Evolutionary conservation across 1,139 yeast species (phyloP).

Genomic region (Magnusiomyces ingens): DNA sequence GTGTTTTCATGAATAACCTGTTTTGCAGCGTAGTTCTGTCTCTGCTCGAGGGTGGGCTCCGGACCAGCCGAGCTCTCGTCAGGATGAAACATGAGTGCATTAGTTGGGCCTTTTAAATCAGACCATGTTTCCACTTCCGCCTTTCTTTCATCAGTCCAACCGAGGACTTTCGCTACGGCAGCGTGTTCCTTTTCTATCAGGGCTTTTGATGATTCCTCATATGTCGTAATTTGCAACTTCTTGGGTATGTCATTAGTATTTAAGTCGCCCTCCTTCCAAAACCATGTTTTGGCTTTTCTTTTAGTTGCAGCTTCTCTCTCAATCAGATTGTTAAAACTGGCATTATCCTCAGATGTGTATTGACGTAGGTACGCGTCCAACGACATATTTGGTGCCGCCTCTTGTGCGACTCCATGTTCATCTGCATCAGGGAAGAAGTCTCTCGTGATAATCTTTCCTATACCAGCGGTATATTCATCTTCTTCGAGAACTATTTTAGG

Average conservation of each 20-base stretch:
- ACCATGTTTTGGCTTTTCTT: constrained; percentile 24
- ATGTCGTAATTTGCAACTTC: neutral
- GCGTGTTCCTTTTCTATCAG: constrained; percentile 10
- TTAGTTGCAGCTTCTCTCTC: constrained; percentile 21
- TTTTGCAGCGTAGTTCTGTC: constrained; percentile 13
- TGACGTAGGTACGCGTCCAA: constrained; percentile 26
- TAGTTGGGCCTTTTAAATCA: constrained; percentile 16
- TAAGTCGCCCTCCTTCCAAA: constrained; percentile 18
- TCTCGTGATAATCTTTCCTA: constrained; percentile 27
- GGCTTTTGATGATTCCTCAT: constrained; percentile 5
- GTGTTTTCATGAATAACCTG: constrained; percentile 21
- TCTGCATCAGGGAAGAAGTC: constrained; percentile 27
- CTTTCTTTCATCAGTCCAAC: constrained; percentile 17
- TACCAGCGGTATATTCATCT: constrained; percentile 25
- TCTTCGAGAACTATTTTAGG: constrained; percentile 27
- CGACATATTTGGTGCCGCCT: constrained; percentile 10
- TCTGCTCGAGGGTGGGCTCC: constrained; percentile 9
- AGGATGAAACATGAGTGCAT: constrained; percentile 24
- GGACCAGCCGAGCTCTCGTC: constrained; percentile 9
- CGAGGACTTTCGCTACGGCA: constrained; percentile 9
- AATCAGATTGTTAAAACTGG: constrained; percentile 26
- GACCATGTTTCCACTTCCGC: constrained; percentile 16
- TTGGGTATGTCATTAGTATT: constrained; percentile 5
- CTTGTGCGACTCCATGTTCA: constrained; percentile 12
- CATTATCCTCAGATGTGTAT: constrained; percentile 33